phyloP scores from a whole-genome alignment of 2,329 filamentous ascomycete species.

The Pyrenochaeta sp. region DNA sequence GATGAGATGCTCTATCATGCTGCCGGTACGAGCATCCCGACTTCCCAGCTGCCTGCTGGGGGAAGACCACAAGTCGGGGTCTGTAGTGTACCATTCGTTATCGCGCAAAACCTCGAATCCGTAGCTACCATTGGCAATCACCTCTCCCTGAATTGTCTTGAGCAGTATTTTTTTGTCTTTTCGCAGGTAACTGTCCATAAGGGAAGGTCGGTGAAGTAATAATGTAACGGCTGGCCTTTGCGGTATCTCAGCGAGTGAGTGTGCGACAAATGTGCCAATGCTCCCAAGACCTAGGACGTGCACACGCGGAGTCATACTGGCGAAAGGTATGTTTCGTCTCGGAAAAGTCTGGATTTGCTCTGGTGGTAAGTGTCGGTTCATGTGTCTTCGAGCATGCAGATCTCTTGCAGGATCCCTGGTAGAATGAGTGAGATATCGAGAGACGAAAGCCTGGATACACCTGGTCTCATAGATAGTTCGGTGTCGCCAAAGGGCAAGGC shows the following conservation, averaged over 20 bases:
- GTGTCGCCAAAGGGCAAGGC: too few relatives aligned
- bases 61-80: neutral
- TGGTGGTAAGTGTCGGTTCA: too few relatives aligned
- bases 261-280: slow-evolving; percentile 11
- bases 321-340: too few relatives aligned
- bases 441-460: too few relatives aligned
- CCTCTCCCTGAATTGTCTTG: slow-evolving; percentile 7
- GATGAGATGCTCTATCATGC: too few relatives aligned
- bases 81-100: slow-evolving; percentile 1
- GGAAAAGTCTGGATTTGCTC: too few relatives aligned
- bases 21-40: too few relatives aligned
- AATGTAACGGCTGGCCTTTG: slow-evolving; percentile 3
- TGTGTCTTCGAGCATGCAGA: too few relatives aligned
- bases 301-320: slow-evolving; percentile 4
- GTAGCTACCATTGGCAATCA: slow-evolving; percentile 2
- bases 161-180: slow-evolving; percentile 2
- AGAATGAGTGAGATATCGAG: too few relatives aligned
- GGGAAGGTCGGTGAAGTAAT: slow-evolving; percentile 6
- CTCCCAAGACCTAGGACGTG: slow-evolving; percentile 14
- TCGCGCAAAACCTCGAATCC: slow-evolving; percentile 5
- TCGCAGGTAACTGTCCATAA: slow-evolving; percentile 4
- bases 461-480: too few relatives aligned
- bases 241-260: slow-evolving; percentile 12
- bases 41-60: too few relatives aligned
- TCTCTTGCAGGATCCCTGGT: too few relatives aligned